Base-by-base conservation (phyloP, 164 flowering plant species). In the Nymphaea thermarum region DNA sequence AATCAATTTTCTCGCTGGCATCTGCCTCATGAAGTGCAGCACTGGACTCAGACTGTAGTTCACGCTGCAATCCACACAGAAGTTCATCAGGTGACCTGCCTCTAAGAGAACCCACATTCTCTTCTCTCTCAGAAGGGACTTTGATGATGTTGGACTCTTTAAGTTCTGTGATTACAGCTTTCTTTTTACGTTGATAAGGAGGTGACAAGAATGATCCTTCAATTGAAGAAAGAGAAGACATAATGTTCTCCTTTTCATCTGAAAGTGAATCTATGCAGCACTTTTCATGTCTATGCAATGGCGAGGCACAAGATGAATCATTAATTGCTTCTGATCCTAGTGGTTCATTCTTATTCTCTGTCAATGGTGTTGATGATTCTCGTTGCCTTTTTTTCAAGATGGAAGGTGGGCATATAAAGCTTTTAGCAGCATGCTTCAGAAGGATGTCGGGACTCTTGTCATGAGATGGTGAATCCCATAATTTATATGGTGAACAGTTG, bases 371-470 rank as follows among this genome's bases (percentile, higher is more conserved):
- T 62, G 90, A 70, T 42, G 90, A 77, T 43, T 95, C 97, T 43
- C 94, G 94, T 44, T 80, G 79, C 43, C 99, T 77, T 75, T 95
- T 95, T 85, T 85, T 92, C 74, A 90, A 68, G 74, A 95, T 89
- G 12, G 99, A 92, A 67, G 98, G 96, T 64, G 98, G 82, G 65
- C 83, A 76, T 43, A 80, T 75, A 72, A 87, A 92, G 69, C 88
- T 83, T 78, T 92, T 91, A 11, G 97, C 92, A 68, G 96, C 96
- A 86, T 84, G 84, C 79, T 83, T 91, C 69, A 88, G 72, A 74
- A 87, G 74, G 71, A 80, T 83, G 77, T 92, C 93, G 45, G 96
- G 91, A 67, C 86, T 87, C 69, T 68, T 78, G 69, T 86, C 92
- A 60, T 79, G 80, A 43, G 84, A 71, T 57, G 94, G 96, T 66